phyloP scores from a whole-genome alignment of 2,329 filamentous ascomycete genomes.

The Cercospora zeae-maydis region DNA sequence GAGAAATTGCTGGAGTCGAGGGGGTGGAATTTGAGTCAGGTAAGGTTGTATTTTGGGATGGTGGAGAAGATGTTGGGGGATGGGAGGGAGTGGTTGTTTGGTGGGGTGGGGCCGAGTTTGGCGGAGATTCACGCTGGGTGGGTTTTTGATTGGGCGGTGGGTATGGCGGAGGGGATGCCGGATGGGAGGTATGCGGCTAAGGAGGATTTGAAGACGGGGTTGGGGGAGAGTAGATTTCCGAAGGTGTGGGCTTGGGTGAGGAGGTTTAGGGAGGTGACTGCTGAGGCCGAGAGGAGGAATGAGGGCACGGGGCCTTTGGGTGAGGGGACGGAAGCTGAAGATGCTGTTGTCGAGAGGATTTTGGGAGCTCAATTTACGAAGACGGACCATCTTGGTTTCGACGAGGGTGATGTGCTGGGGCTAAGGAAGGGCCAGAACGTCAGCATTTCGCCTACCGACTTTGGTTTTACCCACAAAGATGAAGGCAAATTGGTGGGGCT shows the following conservation, averaged over 20 bases:
- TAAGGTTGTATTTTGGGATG: slow-evolving; percentile 21
- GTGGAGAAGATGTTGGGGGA: slow-evolving; percentile 26
- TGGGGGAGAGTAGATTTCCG: slow-evolving; percentile 16
- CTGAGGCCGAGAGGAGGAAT: slow-evolving; percentile 10
- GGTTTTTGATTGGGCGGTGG: slow-evolving; percentile 20
- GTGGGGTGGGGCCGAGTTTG: slow-evolving; percentile 13
- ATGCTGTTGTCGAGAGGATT: slow-evolving; percentile 17
- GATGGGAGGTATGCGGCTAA: slow-evolving; percentile 4
- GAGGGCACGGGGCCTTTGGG: slow-evolving; percentile 4
- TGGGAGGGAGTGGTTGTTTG: slow-evolving; percentile 23
- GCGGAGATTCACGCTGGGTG: slow-evolving; percentile 26
- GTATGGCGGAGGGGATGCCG: slow-evolving; percentile 14
- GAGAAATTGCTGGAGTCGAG: slow-evolving; percentile 13
- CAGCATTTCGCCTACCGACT: slow-evolving; percentile 20
- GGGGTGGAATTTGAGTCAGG: slow-evolving; percentile 17
- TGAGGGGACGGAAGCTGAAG: slow-evolving; percentile 18
- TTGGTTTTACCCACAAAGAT: slow-evolving; percentile 23
- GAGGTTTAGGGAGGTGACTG: slow-evolving; percentile 14
- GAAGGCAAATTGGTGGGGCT: slow-evolving; percentile 17
- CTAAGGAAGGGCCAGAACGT: slow-evolving; percentile 16
- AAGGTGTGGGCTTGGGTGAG: slow-evolving; percentile 19
- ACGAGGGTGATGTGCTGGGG: slow-evolving; percentile 15
- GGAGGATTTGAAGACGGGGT: slow-evolving; percentile 15
- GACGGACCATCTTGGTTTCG: not conserved
- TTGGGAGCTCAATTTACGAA: slow-evolving; percentile 13